Evolutionary conservation across 495 filamentous ascomycete genomes (phyloP), one percentile per base, ranked within the genome.

Genomic region (Xylaria castorea): DNA sequence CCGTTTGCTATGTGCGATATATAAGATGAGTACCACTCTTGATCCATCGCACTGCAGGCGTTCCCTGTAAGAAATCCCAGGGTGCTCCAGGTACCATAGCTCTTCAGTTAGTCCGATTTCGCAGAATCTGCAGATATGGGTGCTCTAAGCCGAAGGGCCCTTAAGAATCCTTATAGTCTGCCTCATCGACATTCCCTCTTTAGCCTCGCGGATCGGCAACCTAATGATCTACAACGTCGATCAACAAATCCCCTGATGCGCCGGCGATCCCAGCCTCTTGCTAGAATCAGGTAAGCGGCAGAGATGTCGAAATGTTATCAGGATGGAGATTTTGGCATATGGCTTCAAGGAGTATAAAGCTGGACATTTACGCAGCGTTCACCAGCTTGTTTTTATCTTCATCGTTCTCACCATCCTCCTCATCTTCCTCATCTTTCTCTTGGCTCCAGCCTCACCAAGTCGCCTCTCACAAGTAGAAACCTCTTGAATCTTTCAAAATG

Each of bases 401-500:
- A 66, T 46, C 63, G 2, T 30, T 22, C n/a, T 51, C 48, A 51
- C 18, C 25, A 30, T 32, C 63, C 1, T 50, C 42, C 27, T 46
- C 44, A 30, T 18, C 38, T 30, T 5, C 40, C 11, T 46, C 44
- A 30, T 18, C 38, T 30, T 5, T 25, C 11, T 46, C 62, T 48
- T 3, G 48, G 40, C 25, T 46, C 38, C 30, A 66, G 25, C 27
- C 18, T 22, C 30, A 8, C 27, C 44, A 2, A 27, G 16, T 25
- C 6, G 1, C 20, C 27, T 34, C 16, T 32, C 57, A 63, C 42
- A 34, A 61, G 44, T 66, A 18, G 1, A 5, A 14, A 38, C 40
- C 46, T 65, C 62, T 48, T 34, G 6, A 51, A 51, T 5, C 8
- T 22, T 75, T 61, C 72, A 80, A 72, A 57, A 82, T 82, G 80